A percentile compares a stretch with the other conserved stretches of the same genome.
phyloP scores from a whole-genome alignment of 768 basidiomycete species.

The Termitomyces sp. region DNA sequence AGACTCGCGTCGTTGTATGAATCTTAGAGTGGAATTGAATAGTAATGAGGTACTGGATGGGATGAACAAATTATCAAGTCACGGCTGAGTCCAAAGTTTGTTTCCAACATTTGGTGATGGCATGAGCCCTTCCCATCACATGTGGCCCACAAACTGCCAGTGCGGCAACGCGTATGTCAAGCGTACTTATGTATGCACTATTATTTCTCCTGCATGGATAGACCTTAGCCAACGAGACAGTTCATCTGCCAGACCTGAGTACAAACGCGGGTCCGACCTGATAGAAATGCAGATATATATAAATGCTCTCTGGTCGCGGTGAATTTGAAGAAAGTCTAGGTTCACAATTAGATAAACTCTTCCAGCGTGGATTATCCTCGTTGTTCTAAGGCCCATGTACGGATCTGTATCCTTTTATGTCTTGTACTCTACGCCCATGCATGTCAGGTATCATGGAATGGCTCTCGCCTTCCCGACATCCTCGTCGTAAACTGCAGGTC shows the following conservation, averaged over 20 bases:
- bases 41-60: not conserved
- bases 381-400: too few relatives aligned
- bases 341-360: not conserved
- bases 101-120: conserved; percentile 4
- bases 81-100: conserved; percentile 6
- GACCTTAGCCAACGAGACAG: too few relatives aligned
- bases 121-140: not conserved
- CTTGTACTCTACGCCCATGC: not conserved
- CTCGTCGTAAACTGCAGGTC: not conserved
- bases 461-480: too few relatives aligned
- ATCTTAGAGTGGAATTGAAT: not conserved
- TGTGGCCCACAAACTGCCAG: too few relatives aligned
- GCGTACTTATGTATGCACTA: too few relatives aligned
- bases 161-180: too few relatives aligned
- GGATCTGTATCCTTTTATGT: too few relatives aligned
- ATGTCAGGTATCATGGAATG: not conserved
- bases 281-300: too few relatives aligned
- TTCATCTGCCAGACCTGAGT: too few relatives aligned
- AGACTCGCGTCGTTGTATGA: conserved; percentile 1
- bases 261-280: not conserved
- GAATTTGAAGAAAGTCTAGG: too few relatives aligned
- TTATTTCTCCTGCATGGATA: too few relatives aligned
- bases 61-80: not conserved
- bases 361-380: not conserved
- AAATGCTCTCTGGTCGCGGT: not conserved